Percentiles rank a stretch among this genome's conserved stretches.
phyloP scores from a whole-genome alignment of 805 yeast genomes.

The Kluyveromyces aestuarii region DNA sequence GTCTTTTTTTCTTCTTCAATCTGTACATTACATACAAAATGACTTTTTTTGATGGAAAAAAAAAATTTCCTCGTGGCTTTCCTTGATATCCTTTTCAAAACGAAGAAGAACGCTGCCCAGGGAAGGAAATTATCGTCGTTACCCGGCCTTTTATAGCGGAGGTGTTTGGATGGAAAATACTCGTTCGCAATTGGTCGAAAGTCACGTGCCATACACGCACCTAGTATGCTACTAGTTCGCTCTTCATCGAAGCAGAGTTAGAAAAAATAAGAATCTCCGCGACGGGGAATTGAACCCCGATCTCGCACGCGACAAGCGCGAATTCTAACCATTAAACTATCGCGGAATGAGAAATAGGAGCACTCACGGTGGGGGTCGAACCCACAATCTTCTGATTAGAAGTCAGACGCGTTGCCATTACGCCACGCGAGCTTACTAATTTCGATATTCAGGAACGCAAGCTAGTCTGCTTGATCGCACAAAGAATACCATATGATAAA shows the following conservation, averaged over 20 bases:
- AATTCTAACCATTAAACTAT: slow-evolving; percentile 5
- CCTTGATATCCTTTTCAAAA: not conserved
- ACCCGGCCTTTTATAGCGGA: not conserved
- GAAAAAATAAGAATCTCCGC: slow-evolving; percentile 2
- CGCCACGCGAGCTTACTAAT: slow-evolving; percentile 38
- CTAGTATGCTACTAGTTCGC: too few species aligned
- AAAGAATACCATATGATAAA: too few species aligned
- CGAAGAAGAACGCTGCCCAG: not conserved
- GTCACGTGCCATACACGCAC: not conserved
- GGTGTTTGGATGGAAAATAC: slow-evolving; percentile 1
- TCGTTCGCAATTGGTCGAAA: not conserved
- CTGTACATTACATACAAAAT: not conserved
- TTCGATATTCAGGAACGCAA: too few species aligned
- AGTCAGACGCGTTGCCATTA: slow-evolving; percentile 50
- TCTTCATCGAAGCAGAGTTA: too few species aligned
- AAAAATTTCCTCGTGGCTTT: not conserved
- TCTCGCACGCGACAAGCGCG: slow-evolving; percentile 6
- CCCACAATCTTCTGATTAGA: slow-evolving; percentile 48
- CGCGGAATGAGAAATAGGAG: slow-evolving; percentile 13
- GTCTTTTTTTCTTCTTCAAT: not conserved
- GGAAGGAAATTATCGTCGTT: not conserved
- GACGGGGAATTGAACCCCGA: slow-evolving; percentile 6
- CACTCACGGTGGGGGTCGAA: slow-evolving; percentile 47
- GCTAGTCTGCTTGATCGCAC: too few species aligned
- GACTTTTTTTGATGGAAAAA: not conserved